Conservation (phyloP, 345 rosid species). For the Orychophragmus violaceus region DNA sequence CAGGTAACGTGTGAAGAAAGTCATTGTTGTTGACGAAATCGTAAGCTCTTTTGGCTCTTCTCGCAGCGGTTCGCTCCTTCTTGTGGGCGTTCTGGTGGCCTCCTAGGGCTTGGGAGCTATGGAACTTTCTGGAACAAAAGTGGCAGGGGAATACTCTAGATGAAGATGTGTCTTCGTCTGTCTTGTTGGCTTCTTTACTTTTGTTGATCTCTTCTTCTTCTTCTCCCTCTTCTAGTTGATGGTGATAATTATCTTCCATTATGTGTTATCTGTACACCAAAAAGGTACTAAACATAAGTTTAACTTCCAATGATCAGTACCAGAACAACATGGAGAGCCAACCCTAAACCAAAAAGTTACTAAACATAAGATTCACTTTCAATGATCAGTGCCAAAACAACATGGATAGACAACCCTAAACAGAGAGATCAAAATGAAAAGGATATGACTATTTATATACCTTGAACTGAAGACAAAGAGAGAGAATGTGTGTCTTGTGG, state of each 20-base stretch:
- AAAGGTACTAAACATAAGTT: background rate
- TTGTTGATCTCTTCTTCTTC: constrained; percentile 32
- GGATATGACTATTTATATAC: background rate
- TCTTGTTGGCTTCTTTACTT: constrained; percentile 20
- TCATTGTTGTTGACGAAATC: constrained; percentile 35
- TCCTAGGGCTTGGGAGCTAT: constrained; percentile 89
- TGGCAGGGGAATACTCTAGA: constrained; percentile 62
- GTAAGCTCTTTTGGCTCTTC: constrained; percentile 58
- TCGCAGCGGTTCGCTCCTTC: constrained; percentile 72
- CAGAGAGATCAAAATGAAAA: background rate
- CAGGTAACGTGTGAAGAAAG: constrained; percentile 28
- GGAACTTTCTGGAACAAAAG: constrained; percentile 77
- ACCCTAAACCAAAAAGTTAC: background rate
- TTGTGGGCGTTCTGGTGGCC: constrained; percentile 98
- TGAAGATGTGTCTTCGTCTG: constrained; percentile 24
- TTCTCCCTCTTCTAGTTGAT: constrained; percentile 28
- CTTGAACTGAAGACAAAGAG: constrained; percentile 5
- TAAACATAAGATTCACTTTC: too few species aligned
- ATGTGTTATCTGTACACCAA: background rate
- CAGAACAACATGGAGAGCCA: background rate
- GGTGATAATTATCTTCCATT: constrained; percentile 20
- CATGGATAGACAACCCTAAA: background rate
- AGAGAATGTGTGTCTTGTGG: background rate
- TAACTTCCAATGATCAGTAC: background rate
- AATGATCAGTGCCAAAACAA: background rate